Percentiles rank a stretch among this genome's conserved stretches.
Conservation (phyloP, 2,329 filamentous ascomycete genomes). For the Graphilbum fragrans region DNA sequence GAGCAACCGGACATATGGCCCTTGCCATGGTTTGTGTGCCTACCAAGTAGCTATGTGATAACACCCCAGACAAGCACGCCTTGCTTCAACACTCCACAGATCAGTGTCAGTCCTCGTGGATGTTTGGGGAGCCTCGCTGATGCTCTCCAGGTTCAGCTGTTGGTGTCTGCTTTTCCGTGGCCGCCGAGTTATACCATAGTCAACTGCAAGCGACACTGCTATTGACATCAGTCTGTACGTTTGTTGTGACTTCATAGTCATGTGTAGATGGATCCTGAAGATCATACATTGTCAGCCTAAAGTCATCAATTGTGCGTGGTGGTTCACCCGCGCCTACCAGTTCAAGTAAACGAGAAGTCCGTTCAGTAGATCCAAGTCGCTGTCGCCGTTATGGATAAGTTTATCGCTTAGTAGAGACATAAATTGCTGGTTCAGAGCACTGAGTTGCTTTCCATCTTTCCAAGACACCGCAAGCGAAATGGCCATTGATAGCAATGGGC, state of each 20-base stretch:
- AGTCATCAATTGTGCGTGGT: too few relatives aligned
- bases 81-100: constrained; percentile 1
- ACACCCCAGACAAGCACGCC: constrained; percentile 2
- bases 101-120: neutral
- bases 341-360: constrained; percentile 3
- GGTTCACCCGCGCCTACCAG: neutral
- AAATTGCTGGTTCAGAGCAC: neutral
- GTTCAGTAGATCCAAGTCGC: constrained; percentile 1
- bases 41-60: constrained; percentile 4
- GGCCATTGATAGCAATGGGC: neutral
- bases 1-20: neutral
- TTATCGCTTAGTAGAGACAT: neutral
- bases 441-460: neutral
- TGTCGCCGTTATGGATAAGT: neutral
- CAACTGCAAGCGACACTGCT: constrained; percentile 1
- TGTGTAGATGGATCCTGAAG: constrained; percentile 2
- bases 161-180: constrained; percentile 2
- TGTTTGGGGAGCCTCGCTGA: neutral
- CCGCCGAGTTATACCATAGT: constrained; percentile 4
- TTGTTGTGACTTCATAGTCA: neutral
- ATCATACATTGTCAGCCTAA: neutral
- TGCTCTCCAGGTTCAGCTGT: constrained; percentile 3
- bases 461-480: constrained; percentile 1
- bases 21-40: neutral
- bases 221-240: constrained; percentile 3